Percentiles rank a stretch among this genome's conserved stretches.
Conservation (phyloP, 2,329 filamentous ascomycete genomes). For the Capronia coronata region DNA sequence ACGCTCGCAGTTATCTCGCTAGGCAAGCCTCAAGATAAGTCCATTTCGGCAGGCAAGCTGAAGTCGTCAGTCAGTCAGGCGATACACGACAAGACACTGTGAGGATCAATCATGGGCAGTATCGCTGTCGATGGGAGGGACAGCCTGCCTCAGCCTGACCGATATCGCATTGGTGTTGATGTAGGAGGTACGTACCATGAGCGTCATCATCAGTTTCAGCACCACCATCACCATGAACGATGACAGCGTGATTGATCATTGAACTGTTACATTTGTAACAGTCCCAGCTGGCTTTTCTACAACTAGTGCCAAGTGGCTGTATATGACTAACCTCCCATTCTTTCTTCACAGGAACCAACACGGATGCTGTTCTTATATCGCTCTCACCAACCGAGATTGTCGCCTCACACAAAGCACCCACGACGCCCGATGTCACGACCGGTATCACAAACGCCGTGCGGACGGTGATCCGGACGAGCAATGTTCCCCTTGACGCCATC, state of each 20-base stretch:
- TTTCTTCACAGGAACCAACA: slow-evolving; percentile 14
- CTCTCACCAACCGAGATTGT: slow-evolving; percentile 12
- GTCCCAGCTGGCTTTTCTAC: too few relatives aligned
- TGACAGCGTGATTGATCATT: too few relatives aligned
- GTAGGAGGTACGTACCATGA: slow-evolving; percentile 13
- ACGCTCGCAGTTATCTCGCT: not conserved
- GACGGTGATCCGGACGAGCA: slow-evolving; percentile 34
- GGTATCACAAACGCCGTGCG: slow-evolving; percentile 38
- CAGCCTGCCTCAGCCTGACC: not conserved
- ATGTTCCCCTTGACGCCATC: slow-evolving; percentile 33
- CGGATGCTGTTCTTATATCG: slow-evolving; percentile 19
- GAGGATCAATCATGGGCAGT: slow-evolving; percentile 11
- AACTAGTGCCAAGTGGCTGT: too few relatives aligned
- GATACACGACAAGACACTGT: too few relatives aligned
- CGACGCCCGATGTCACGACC: slow-evolving; percentile 39
- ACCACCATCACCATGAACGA: too few relatives aligned
- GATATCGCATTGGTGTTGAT: slow-evolving; percentile 18
- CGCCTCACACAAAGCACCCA: slow-evolving; percentile 35
- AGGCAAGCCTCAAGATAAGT: not conserved
- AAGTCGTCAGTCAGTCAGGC: too few relatives aligned
- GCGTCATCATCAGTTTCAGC: not conserved
- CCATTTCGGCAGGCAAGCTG: not conserved
- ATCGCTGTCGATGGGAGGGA: slow-evolving; percentile 1
- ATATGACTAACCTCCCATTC: not conserved
- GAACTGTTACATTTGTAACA: too few relatives aligned